Base-by-base conservation (phyloP, 495 filamentous ascomycete genomes). In the Lophiostoma macrostomum region DNA sequence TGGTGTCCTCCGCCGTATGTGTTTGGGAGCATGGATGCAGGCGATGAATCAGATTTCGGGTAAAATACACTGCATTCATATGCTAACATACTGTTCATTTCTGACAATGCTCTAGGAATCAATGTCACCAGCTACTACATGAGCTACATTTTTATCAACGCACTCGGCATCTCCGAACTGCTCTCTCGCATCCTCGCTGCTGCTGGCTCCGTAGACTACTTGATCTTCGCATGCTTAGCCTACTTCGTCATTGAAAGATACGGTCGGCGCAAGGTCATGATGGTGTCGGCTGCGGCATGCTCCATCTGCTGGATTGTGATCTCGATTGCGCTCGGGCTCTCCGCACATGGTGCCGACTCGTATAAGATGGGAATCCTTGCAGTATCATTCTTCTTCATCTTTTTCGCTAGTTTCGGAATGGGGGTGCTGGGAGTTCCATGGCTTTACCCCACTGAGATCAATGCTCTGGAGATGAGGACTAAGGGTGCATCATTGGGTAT, bases 181-280 rank as follows among this genome's bases (percentile, higher is more conserved):
- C 55, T 65, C 14, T 18, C 43, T 12, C 54, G 64, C 5, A 63
- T 67, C 42, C 36, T 67, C 2, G 63, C 59, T 10, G 64, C 66
- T 4, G 64, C 61, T 19, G 64, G 62, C 4, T 53, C 40, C 8
- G 62, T 67, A 27, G 64, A 67, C 52, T 69, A 69, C 41, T 60
- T 68, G 22, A 49, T 67, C 37, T 68, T 68, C 41, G 53, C 61
- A 3, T 66, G 56, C 30, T 34, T 68, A 30, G 64, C 63, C 0
- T 66, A 68, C 55, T 65, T 67, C 40, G 58, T 69, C 50, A 67
- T 69, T 30, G 66, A 67, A 30, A 37, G 59, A 5, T 65, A 55
- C 43, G 52, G 61, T 11, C 38, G 58, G 13, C 46, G 57, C 4
- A 48, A 62, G 42, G 64, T 69, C 28, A 67, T 69, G 64, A 67